These are phyloP conservation scores for Marasmius oreades DNA, from an alignment of 1,284 basidiomycete genomes.

Conservation along the genomic window DNA sequence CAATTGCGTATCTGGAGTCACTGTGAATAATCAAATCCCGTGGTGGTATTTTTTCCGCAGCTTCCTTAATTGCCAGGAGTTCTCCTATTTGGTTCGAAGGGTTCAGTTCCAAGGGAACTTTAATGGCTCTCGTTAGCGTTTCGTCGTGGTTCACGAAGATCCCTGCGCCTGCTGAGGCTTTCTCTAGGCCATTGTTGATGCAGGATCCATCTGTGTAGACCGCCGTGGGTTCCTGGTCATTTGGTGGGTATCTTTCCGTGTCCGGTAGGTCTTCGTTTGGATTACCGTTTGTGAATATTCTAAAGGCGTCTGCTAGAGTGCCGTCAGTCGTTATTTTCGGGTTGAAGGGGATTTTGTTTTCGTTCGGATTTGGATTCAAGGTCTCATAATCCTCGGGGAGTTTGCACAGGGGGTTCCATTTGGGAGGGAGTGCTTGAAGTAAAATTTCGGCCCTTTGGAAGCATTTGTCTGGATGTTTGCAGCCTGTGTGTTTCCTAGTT, in stretches of 20 bases:
- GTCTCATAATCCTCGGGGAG: conserved; percentile 15
- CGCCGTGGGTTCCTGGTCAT: not conserved
- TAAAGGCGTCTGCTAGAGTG: conserved; percentile 10
- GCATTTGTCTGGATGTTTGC: conserved; percentile 5
- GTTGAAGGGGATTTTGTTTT: conserved; percentile 10
- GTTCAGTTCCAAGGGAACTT: conserved; percentile 13
- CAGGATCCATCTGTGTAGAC: conserved; percentile 27
- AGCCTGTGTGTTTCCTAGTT: not conserved
- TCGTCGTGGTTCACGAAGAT: conserved; percentile 17
- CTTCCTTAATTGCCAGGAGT: conserved; percentile 16
- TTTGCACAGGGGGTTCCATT: conserved; percentile 4
- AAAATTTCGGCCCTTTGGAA: conserved; percentile 5
- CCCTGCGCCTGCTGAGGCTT: conserved; percentile 22
- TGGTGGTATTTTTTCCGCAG: conserved; percentile 2
- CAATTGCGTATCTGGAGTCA: conserved; percentile 17
- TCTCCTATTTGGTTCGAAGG: conserved; percentile 26
- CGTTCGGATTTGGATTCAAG: not conserved
- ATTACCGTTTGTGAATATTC: conserved; percentile 16
- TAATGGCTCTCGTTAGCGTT: conserved; percentile 15
- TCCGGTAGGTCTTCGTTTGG: not conserved
- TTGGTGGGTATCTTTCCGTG: not conserved
- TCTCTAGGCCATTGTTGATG: conserved; percentile 14
- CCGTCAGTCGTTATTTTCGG: conserved; percentile 2
- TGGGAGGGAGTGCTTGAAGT: conserved; percentile 10
- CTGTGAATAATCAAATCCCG: conserved; percentile 7